Base-by-base conservation (phyloP, 2,329 filamentous ascomycete genomes). In the Pezicula carpinea region DNA sequence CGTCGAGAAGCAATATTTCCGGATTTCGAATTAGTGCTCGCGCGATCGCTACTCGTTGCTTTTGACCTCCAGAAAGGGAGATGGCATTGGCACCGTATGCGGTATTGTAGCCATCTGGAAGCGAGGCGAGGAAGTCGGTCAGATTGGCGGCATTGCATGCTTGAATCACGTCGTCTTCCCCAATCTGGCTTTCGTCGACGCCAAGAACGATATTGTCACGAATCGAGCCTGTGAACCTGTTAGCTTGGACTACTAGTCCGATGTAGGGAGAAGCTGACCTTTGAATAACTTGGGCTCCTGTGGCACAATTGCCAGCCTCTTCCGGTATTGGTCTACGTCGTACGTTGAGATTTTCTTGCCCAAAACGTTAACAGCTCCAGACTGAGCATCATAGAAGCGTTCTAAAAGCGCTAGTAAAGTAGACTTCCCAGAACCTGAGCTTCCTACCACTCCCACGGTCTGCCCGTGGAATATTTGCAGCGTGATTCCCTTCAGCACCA, bases 271-370 rank as follows among this genome's bases (percentile, higher is more conserved):
- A n/a, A n/a, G n/a, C n/a, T n/a, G n/a, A n/a, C n/a, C n/a, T n/a
- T 65, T 95, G 90, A 68, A 99, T 0, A 99, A 71, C 0, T 91
- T 96, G 0, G 93, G 92, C 64, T 97, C 93, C 64, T 97, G 93
- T 26, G 86, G 89, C 11, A 99, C 92, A 8, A 99, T 83, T 0
- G 92, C 86, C 53, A 97, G 79, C 64, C 84, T 81, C 15, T 78
- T 83, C 44, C 93, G 85, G 69, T 96, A 96, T 46, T 91, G 82
- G 66, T 88, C 90, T 61, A 96, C 74, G 59, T 95, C 92, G 41
- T 96, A 74, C 8, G 75, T 76, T 50, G 82, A 85, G 59, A 97
- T 89, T 53, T 96, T 87, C 53, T 83, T 80, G 47, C 83, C 89
- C 59, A 97, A 92, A 15, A 97, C 75, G 49, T 82, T 88, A 26